Evolutionary conservation across 805 yeast genomes (phyloP), one percentile per base, ranked within the genome.

Genomic region (Candida saitoana): DNA sequence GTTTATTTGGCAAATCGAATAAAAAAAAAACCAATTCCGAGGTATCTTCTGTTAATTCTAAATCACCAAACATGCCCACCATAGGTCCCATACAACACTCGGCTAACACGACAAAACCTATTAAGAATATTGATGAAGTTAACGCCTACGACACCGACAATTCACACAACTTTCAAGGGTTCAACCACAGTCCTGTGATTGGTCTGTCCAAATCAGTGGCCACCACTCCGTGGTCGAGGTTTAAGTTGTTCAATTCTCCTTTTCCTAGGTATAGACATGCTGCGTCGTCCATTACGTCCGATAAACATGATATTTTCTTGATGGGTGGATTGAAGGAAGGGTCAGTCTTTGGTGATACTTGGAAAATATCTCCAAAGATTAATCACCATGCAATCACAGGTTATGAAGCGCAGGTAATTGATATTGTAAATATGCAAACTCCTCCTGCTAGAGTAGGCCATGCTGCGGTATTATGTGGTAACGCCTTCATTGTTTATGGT

Each of bases 361-460:
- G 99, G 99, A 81, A 84, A 45, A 71, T 91, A 43, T 77, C 77
- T 48, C 82, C 87, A 2, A 64, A 59, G 35, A 36, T 54, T 14
- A 22, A 54, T 18, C 51, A 56, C n/a, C 40, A 48, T 14, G 53
- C 52, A 14, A 49, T 60, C 18, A 48, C 43, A n/a, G 55, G 53
- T 11, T 63, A 59, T 44, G 46, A 54, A 36, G 70, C 72, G 7
- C 54, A 55, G 27, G 57, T 50, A 36, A 55, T 62, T 40, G 73
- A 61, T 41, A 64, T 63, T 27, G 87, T 84, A 45, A 86, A 85
- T 46, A 77, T 79, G 39, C 81, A 85, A 39, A 79, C 87, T 14
- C 96, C 97, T 2, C 91, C 96, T 15, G 96, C 98, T 25, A 80
- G 99, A 54, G 96, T 91, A 5, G 98, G 98, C 3, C 99, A 93